Percentiles rank a stretch among this genome's conserved stretches.
Conservation (phyloP, 768 basidiomycete species). For the Pleurotus citrinopileatus region DNA sequence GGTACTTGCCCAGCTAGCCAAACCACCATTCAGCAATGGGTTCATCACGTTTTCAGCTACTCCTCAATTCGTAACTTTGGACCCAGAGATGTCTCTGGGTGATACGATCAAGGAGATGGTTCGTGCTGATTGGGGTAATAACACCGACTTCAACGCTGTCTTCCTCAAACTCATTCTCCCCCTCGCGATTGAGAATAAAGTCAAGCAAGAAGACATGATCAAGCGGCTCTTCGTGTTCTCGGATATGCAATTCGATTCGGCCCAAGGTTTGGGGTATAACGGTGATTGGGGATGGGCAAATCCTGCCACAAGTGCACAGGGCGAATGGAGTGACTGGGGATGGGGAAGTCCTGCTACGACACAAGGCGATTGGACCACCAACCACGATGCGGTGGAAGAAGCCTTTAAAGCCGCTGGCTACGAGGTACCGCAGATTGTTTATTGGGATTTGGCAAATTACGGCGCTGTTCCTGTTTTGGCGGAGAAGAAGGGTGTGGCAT, state of each 20-base stretch:
- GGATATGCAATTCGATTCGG: constrained; percentile 74
- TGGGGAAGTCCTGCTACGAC: not conserved
- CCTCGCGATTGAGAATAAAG: constrained; percentile 49
- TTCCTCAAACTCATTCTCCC: constrained; percentile 63
- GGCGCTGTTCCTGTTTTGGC: constrained; percentile 45
- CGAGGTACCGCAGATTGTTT: constrained; percentile 70
- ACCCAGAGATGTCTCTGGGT: constrained; percentile 35
- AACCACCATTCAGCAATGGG: constrained; percentile 58
- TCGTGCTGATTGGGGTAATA: constrained; percentile 43
- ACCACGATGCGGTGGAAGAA: constrained; percentile 51
- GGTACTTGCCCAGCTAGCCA: constrained; percentile 57
- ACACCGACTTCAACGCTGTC: constrained; percentile 63
- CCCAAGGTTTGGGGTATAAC: not conserved
- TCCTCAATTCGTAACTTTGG: constrained; percentile 52
- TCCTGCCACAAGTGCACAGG: too few species aligned
- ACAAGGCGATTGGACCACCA: constrained; percentile 51
- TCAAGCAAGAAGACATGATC: constrained; percentile 72
- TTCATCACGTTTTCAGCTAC: constrained; percentile 67
- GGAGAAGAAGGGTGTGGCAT: constrained; percentile 58
- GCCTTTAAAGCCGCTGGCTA: constrained; percentile 64
- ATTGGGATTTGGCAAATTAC: constrained; percentile 53
- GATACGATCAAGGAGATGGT: constrained; percentile 37
- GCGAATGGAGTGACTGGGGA: not conserved
- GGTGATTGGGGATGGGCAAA: not conserved
- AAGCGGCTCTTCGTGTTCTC: constrained; percentile 74